Evolutionary conservation across 129 eudicot genomes (phyloP).

Genomic region (Escallonia rubra): DNA sequence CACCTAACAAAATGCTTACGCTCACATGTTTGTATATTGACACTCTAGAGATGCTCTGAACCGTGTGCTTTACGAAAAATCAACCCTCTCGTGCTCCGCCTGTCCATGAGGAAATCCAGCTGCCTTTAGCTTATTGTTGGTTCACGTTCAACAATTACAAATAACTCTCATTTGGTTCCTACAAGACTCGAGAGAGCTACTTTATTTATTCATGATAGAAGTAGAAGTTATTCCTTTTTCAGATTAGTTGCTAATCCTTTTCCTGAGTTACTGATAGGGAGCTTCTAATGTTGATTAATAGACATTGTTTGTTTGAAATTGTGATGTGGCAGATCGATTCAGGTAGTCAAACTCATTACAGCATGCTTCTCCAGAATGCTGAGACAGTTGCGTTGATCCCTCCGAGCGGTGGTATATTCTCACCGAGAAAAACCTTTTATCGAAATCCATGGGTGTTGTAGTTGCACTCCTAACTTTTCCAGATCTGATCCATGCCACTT

Average conservation of each 20-base stretch:
- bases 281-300: not conserved
- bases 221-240: not conserved
- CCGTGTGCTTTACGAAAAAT: no score
- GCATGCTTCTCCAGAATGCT: constrained; percentile 83
- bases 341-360: constrained; percentile 41
- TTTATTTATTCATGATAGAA: not conserved
- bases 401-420: constrained; percentile 43
- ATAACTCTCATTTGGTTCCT: not conserved
- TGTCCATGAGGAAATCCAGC: no score
- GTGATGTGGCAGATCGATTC: constrained; percentile 38
- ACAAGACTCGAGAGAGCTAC: not conserved
- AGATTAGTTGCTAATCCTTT: not conserved
- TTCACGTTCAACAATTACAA: no score
- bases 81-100: no score
- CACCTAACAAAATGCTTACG: constrained; percentile 8
- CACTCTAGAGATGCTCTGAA: no score
- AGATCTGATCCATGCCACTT: not conserved
- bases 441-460: not conserved
- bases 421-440: not conserved
- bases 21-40: no score
- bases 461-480: not conserved
- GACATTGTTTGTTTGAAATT: not conserved
- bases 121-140: no score
- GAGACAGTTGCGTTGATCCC: constrained; percentile 85
- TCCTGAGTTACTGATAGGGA: not conserved